Base-by-base conservation (phyloP, 2,329 filamentous ascomycete genomes). In the Dichotomopilus funicola region DNA sequence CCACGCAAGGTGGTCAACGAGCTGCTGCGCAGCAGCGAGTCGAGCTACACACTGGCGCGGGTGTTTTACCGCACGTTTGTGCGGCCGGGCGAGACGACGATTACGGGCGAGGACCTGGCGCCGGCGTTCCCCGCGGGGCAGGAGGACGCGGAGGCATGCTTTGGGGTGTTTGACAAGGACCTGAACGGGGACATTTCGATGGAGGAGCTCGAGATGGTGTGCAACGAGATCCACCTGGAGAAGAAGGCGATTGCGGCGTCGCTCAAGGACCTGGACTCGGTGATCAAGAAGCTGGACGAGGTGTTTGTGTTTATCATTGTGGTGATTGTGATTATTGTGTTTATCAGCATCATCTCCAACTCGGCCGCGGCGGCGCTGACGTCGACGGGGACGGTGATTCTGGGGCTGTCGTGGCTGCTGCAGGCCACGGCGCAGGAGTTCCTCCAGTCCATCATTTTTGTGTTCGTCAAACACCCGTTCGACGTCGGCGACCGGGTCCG, bases 391-490 rank as follows among this genome's bases (percentile, higher is more conserved):
- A 94, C 89, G 1, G 83, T 88, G 3, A 79, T 96, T n/a, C 79
- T 97, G 6, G 92, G 91, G 54, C 77, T 96, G 1, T 91, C 90
- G 0, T 97, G 92, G 92, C 78, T 96, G 54, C 89, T 97, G 64
- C 89, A 91, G 58, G 88, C 89, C 0, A 96, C 92, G 0, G 92
- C 92, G 0, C 91, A 96, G 67, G 92, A 97, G 67, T 96, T 97
- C 63, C 76, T 96, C 2, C 91, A 64, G 72, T 96, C 91, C 8
- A 83, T 92, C 67, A 88, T 96, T 63, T 96, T 96, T 67, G 91
- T 96, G 62, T 96, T 96, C 64, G 86, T 96, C 72, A 96, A 96
- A 75, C 92, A 97, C 68, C 92, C 92, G 0, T 97, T 96, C 64
- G 92, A 97, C 70, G 91, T 96, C 4, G 92, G 92, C 53, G 92